phyloP scores from a whole-genome alignment of 148 eudicot genomes.

The Rhododendron henanense region DNA sequence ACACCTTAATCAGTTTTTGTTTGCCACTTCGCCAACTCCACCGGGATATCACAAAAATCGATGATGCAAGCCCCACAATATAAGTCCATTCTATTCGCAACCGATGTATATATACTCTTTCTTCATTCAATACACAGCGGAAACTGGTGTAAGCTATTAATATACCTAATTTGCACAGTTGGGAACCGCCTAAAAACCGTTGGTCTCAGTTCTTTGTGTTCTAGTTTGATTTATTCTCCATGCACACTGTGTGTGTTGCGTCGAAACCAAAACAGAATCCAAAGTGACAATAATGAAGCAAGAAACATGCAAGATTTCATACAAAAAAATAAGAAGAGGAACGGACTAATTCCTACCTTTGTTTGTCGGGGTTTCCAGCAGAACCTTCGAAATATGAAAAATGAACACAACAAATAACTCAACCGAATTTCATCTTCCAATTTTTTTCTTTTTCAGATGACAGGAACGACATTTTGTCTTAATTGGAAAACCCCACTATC shows the following conservation, averaged over 20 bases:
- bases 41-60: neutral
- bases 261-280: neutral
- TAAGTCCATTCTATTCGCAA: too few relatives aligned
- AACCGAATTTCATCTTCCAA: neutral
- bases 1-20: neutral
- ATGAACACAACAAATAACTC: neutral
- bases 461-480: neutral
- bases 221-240: neutral
- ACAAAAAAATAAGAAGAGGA: neutral
- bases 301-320: neutral
- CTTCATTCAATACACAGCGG: neutral
- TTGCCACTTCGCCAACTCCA: neutral
- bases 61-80: neutral
- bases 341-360: neutral
- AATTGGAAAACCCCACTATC: neutral
- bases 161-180: neutral
- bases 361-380: neutral
- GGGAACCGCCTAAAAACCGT: neutral
- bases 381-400: neutral
- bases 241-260: neutral
- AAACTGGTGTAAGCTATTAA: neutral
- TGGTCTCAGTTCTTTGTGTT: neutral
- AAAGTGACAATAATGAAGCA: neutral
- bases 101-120: neutral
- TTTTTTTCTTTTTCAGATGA: neutral